These are phyloP conservation scores for Carex arenaria DNA, from an alignment of 202 grass and related monocot genomes.

Conservation along the genomic window DNA sequence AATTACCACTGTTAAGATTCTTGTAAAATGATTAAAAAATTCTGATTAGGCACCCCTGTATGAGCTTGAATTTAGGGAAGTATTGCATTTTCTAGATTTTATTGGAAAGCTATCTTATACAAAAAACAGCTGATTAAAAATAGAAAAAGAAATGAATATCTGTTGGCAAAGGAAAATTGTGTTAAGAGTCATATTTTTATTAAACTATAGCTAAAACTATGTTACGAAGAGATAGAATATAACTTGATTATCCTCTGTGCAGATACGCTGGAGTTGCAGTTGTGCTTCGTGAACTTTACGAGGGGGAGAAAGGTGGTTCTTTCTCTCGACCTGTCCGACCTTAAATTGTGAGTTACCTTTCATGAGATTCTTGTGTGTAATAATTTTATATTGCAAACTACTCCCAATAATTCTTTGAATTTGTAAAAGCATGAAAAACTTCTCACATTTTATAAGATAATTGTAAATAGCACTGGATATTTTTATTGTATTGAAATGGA, in stretches of 20 bases:
- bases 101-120: not conserved
- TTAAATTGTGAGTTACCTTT: conserved; percentile 57
- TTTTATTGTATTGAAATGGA: not conserved
- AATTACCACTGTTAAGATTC: not conserved
- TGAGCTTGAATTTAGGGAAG: not conserved
- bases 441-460: not conserved
- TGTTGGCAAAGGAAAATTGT: not conserved
- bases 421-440: not conserved
- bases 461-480: not conserved
- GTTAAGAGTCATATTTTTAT: not conserved
- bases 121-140: not conserved
- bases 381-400: not conserved
- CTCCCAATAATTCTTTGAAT: not conserved
- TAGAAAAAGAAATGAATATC: not conserved
- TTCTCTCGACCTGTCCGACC: conserved; percentile 56
- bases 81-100: not conserved
- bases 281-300: conserved; percentile 61
- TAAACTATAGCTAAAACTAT: not conserved
- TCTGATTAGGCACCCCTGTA: not conserved
- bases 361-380: not conserved
- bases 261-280: conserved; percentile 51
- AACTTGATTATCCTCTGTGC: conserved; percentile 30
- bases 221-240: not conserved
- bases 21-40: not conserved
- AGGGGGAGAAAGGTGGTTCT: conserved; percentile 47